These are phyloP conservation scores for Cyclotella atomus DNA, from an alignment of 108 stramenopile species.

Conservation along the genomic window DNA sequence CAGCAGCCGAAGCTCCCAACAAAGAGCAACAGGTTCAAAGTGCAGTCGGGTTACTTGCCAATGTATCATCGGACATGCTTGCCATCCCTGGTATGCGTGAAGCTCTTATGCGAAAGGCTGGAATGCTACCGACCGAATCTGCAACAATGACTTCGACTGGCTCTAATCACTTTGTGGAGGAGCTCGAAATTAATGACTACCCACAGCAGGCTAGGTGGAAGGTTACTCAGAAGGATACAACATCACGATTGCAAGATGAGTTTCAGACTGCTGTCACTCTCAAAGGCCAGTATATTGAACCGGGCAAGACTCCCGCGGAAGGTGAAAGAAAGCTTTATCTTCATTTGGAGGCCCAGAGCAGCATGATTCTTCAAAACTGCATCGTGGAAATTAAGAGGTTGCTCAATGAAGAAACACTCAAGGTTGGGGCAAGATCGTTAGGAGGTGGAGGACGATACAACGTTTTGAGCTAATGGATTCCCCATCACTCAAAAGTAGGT, in stretches of 20 bases:
- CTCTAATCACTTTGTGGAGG: slow-evolving; percentile 81
- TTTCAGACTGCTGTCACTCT: slow-evolving; percentile 91
- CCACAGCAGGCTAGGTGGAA: slow-evolving; percentile 90
- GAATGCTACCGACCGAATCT: slow-evolving; percentile 58
- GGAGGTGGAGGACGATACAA: slow-evolving; percentile 49
- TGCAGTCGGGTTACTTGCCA: slow-evolving; percentile 64
- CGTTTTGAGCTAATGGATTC: slow-evolving; percentile 25
- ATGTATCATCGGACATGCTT: slow-evolving; percentile 76
- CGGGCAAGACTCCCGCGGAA: slow-evolving; percentile 65
- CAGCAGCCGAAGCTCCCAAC: slow-evolving; percentile 4
- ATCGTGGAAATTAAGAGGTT: slow-evolving; percentile 86
- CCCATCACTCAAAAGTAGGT: slow-evolving; percentile 10
- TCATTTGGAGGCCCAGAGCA: slow-evolving; percentile 85
- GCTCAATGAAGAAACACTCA: slow-evolving; percentile 93
- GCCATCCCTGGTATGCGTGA: slow-evolving; percentile 91
- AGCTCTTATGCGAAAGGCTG: slow-evolving; percentile 77
- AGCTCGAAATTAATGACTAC: slow-evolving; percentile 95
- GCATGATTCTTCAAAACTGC: slow-evolving; percentile 73
- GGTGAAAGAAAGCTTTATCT: slow-evolving; percentile 84
- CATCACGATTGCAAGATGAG: slow-evolving; percentile 87
- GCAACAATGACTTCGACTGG: slow-evolving; percentile 46
- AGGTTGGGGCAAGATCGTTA: slow-evolving; percentile 65
- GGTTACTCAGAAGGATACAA: slow-evolving; percentile 89
- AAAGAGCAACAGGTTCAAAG: slow-evolving; percentile 41
- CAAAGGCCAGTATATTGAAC: slow-evolving; percentile 81